These are phyloP conservation scores for Raddia guianensis DNA, from an alignment of 176 grass and related monocot species.

Conservation along the genomic window DNA sequence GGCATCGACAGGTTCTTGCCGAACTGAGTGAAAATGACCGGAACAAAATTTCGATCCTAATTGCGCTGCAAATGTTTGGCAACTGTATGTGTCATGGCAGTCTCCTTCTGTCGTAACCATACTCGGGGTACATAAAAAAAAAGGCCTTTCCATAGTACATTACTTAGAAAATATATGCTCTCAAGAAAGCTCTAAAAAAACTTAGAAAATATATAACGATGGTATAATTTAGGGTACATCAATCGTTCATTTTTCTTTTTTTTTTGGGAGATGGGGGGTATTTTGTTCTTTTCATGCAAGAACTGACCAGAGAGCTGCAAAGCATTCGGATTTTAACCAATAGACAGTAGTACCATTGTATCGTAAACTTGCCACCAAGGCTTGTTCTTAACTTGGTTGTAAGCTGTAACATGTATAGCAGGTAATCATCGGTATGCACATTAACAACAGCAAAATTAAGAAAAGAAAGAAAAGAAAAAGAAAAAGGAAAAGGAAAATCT, in stretches of 20 bases:
- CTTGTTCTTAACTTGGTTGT: neutral
- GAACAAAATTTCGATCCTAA: neutral
- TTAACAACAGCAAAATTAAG: neutral
- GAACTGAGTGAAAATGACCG: neutral
- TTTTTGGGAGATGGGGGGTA: too few relatives aligned
- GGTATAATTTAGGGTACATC: too few relatives aligned
- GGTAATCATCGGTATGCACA: slow-evolving; percentile 37
- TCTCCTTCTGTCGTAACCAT: neutral
- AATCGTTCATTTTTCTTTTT: too few relatives aligned
- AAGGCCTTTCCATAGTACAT: too few relatives aligned
- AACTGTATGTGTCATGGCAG: neutral
- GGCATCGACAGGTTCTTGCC: neutral
- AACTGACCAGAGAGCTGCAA: slow-evolving; percentile 1
- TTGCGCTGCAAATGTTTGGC: neutral
- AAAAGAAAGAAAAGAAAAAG: neutral
- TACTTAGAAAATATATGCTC: too few relatives aligned
- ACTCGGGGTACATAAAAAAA: too few relatives aligned
- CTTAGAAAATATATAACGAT: too few relatives aligned
- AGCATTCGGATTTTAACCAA: neutral
- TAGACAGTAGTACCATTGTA: too few relatives aligned
- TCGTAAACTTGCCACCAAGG: too few relatives aligned
- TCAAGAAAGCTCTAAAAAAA: too few relatives aligned
- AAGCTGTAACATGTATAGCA: slow-evolving; percentile 3
- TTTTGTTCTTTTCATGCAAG: neutral
- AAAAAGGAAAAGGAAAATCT: neutral